These are phyloP conservation scores for Cryptosporidium andersoni DNA, from an alignment of 169 alveolate genomes.

Conservation along the genomic window DNA sequence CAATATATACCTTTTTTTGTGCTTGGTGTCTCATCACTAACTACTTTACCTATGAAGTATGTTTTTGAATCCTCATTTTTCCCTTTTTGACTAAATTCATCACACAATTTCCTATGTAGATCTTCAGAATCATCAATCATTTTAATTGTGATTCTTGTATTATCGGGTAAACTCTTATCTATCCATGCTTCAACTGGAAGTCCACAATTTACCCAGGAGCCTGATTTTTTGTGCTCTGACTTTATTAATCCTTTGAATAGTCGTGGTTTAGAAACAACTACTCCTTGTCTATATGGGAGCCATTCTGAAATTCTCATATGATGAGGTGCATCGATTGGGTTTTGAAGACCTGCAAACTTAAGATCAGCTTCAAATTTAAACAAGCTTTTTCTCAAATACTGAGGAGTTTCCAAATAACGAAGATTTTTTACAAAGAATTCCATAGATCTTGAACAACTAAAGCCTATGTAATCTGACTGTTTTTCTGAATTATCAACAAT, in stretches of 20 bases:
- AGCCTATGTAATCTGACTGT: slow-evolving; percentile 30
- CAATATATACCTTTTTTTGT: slow-evolving; percentile 86
- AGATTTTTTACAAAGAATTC: slow-evolving; percentile 91
- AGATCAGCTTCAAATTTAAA: slow-evolving; percentile 85
- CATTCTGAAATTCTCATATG: slow-evolving; percentile 94
- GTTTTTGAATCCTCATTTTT: slow-evolving; percentile 31
- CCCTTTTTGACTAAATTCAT: slow-evolving; percentile 38
- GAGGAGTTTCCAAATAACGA: slow-evolving; percentile 98
- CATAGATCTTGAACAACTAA: slow-evolving; percentile 76
- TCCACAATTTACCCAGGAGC: slow-evolving; percentile 77
- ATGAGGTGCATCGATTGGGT: slow-evolving; percentile 98
- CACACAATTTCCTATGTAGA: slow-evolving; percentile 37
- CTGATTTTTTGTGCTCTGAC: slow-evolving; percentile 33
- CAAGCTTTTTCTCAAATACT: slow-evolving; percentile 92
- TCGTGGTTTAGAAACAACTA: slow-evolving; percentile 82
- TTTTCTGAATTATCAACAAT: slow-evolving; percentile 24
- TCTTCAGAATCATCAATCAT: slow-evolving; percentile 48
- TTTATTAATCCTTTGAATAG: slow-evolving; percentile 17
- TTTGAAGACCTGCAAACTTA: slow-evolving; percentile 94
- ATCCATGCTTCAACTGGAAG: slow-evolving; percentile 78
- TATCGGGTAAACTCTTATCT: slow-evolving; percentile 66
- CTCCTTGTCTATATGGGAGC: slow-evolving; percentile 90
- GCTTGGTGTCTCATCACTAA: slow-evolving; percentile 58
- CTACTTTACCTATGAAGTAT: slow-evolving; percentile 70
- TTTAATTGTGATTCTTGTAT: slow-evolving; percentile 72